Conservation (phyloP, 2,329 filamentous ascomycete genomes). For the Neonectria punicea region DNA sequence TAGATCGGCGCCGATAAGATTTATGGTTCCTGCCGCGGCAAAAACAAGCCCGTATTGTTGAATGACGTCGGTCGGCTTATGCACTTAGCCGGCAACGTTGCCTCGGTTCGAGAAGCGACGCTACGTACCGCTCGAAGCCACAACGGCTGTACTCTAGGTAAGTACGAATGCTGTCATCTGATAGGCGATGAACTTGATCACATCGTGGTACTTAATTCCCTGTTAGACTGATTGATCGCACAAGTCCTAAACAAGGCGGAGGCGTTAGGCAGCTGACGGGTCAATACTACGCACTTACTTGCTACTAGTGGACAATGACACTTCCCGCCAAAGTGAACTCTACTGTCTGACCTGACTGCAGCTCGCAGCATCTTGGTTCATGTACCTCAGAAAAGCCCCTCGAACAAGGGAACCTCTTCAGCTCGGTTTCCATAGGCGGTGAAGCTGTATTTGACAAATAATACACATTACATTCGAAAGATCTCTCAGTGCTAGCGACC, state of each 20-base stretch:
- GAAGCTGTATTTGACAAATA: background rate
- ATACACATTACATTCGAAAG: background rate
- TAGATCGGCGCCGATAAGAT: constrained; percentile 26
- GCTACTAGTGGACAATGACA: too few species aligned
- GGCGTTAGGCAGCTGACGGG: too few species aligned
- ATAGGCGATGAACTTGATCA: too few species aligned
- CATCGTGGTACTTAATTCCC: too few species aligned
- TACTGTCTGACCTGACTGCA: too few species aligned
- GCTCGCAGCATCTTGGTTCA: too few species aligned
- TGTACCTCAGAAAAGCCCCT: too few species aligned
- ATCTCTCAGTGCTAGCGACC: background rate
- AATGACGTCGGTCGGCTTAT: constrained; percentile 34
- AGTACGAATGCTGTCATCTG: too few species aligned
- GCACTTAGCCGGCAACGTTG: constrained; percentile 28
- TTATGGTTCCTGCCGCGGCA: constrained; percentile 41
- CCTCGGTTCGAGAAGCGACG: background rate
- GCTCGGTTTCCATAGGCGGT: too few species aligned
- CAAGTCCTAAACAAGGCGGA: too few species aligned
- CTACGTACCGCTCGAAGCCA: background rate
- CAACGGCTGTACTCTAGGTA: background rate
- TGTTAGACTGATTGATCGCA: background rate
- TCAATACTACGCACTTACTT: too few species aligned
- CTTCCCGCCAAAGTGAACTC: background rate
- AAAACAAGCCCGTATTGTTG: constrained; percentile 28
- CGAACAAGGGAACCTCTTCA: too few species aligned